A percentile compares a stretch with the other conserved stretches of the same genome.
Evolutionary conservation across 768 basidiomycete species (phyloP).

Genomic region (Pleurotus ostreatus): DNA sequence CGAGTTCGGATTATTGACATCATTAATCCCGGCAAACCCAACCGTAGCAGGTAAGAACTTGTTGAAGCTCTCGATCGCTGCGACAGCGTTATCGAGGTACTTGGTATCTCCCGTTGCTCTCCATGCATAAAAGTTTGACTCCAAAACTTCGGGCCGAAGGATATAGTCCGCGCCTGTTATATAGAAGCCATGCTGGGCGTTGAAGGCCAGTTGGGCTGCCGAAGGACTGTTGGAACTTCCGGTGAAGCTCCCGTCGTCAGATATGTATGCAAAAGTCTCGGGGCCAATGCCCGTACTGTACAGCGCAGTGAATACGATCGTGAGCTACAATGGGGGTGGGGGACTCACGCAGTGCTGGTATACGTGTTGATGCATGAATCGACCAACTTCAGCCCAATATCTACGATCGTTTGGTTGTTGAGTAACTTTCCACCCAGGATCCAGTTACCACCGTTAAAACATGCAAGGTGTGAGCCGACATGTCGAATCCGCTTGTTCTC

Average conservation of each 20-base stretch:
- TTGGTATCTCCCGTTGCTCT: constrained; percentile 66
- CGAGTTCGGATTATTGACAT: constrained; percentile 45
- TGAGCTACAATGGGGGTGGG: not conserved
- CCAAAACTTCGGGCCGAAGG: constrained; percentile 73
- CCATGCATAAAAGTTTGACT: constrained; percentile 80
- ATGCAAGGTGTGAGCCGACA: constrained; percentile 70
- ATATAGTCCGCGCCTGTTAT: constrained; percentile 53
- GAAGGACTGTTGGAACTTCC: constrained; percentile 32
- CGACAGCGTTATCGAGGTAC: constrained; percentile 61
- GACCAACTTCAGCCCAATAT: constrained; percentile 54
- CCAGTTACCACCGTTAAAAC: constrained; percentile 78
- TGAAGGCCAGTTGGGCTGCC: constrained; percentile 42
- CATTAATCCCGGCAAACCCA: constrained; percentile 53
- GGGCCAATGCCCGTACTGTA: constrained; percentile 74
- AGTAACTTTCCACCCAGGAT: constrained; percentile 64
- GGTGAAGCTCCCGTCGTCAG: constrained; percentile 61
- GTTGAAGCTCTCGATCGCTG: constrained; percentile 56
- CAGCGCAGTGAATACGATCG: not conserved
- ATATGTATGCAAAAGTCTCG: constrained; percentile 61
- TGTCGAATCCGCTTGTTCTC: constrained; percentile 42
- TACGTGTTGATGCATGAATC: constrained; percentile 85
- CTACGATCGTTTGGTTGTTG: constrained; percentile 67
- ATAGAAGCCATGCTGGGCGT: constrained; percentile 62
- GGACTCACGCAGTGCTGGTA: constrained; percentile 56
- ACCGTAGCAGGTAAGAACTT: constrained; percentile 42